Conservation (phyloP, 1,139 yeast species). For the Magnusiomyces starmeri region DNA sequence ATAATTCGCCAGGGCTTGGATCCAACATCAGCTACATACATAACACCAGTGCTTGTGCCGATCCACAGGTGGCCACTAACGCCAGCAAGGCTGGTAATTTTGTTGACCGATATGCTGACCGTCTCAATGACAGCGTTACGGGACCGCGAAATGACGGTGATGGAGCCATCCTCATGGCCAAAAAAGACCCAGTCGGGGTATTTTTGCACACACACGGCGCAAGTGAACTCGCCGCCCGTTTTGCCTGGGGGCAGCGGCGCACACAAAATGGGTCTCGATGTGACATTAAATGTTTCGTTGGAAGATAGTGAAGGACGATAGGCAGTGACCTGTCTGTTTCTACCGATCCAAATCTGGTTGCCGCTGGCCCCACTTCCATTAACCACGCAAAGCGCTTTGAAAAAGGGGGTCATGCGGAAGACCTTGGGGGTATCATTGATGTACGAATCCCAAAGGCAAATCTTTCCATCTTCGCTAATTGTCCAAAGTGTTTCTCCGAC, state of each 20-base stretch:
- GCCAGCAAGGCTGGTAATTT: slow-evolving; percentile 30
- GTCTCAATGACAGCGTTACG: slow-evolving; percentile 29
- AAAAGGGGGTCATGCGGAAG: slow-evolving; percentile 29
- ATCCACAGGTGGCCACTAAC: slow-evolving; percentile 36
- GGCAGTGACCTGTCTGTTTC: slow-evolving; percentile 30
- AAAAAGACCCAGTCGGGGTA: slow-evolving; percentile 32
- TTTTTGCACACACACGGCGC: slow-evolving; percentile 27
- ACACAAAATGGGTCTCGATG: slow-evolving; percentile 27
- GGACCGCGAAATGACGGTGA: slow-evolving; percentile 31
- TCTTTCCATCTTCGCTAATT: slow-evolving; percentile 37
- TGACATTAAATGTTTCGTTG: slow-evolving; percentile 22
- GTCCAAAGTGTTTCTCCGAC: slow-evolving; percentile 31
- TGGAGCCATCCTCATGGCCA: slow-evolving; percentile 40
- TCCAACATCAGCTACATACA: slow-evolving; percentile 33
- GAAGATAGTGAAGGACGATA: slow-evolving; percentile 29
- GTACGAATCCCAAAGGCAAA: slow-evolving; percentile 33
- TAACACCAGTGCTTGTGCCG: slow-evolving; percentile 36
- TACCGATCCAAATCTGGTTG: slow-evolving; percentile 34
- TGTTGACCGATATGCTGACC: slow-evolving; percentile 32
- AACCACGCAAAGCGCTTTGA: slow-evolving; percentile 27
- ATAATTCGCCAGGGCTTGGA: slow-evolving; percentile 33
- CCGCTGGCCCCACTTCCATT: slow-evolving; percentile 22
- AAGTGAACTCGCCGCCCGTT: slow-evolving; percentile 30
- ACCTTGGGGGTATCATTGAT: slow-evolving; percentile 28
- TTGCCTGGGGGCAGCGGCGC: slow-evolving; percentile 12